A percentile compares a stretch with the other conserved stretches of the same genome.
Evolutionary conservation across 768 basidiomycete species (phyloP).

Genomic region (Sarcodon aspratus): DNA sequence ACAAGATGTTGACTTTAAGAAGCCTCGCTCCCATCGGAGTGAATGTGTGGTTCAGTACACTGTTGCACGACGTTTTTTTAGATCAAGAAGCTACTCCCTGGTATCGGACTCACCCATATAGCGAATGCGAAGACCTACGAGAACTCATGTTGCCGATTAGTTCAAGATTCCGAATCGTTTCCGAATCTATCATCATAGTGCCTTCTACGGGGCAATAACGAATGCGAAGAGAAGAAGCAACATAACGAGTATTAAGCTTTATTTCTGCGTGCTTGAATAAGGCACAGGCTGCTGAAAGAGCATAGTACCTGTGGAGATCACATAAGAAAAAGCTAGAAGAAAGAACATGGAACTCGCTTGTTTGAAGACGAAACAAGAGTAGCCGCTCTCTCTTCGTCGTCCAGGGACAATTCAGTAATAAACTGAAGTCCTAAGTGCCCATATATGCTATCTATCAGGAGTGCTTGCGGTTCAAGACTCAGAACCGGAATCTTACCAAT

Average conservation of each 20-base stretch:
- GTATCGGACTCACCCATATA: constrained; percentile 51
- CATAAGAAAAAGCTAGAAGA: not conserved
- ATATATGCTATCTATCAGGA: not conserved
- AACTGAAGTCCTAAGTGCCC: constrained; percentile 57
- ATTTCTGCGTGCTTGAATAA: constrained; percentile 79
- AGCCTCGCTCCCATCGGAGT: constrained; percentile 87
- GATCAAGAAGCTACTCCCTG: not conserved
- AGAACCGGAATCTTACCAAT: constrained; percentile 35
- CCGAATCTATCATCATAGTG: constrained; percentile 90
- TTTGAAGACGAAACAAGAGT: constrained; percentile 69
- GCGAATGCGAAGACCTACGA: constrained; percentile 59
- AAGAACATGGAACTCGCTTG: constrained; percentile 44
- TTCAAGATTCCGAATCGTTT: constrained; percentile 83
- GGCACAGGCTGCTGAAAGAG: constrained; percentile 76
- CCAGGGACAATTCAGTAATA: constrained; percentile 62
- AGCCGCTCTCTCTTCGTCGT: constrained; percentile 74
- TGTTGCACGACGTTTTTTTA: constrained; percentile 13
- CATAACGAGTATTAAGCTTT: constrained; percentile 59
- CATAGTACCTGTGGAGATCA: constrained; percentile 56
- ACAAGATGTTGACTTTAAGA: constrained; percentile 68
- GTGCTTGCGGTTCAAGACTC: not conserved
- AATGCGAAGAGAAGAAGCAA: constrained; percentile 59
- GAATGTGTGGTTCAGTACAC: constrained; percentile 68
- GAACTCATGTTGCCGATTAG: constrained; percentile 65
- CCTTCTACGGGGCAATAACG: constrained; percentile 75